phyloP scores from a whole-genome alignment of 140 eudicot genomes.

The Oenanthe javanica region DNA sequence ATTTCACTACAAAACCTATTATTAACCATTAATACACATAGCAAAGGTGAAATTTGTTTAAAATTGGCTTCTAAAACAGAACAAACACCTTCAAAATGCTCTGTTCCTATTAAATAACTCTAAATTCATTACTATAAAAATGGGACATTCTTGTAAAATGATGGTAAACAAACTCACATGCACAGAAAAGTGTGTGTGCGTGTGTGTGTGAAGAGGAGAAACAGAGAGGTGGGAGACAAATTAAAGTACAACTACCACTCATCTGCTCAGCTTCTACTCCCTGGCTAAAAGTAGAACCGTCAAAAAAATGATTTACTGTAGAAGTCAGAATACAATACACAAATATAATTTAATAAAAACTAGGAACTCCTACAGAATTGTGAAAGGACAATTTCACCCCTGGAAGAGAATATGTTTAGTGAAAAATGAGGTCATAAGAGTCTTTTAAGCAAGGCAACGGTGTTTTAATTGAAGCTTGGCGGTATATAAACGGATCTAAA shows the following conservation, averaged over 20 bases:
- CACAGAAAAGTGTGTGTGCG: neutral
- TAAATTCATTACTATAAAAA: neutral
- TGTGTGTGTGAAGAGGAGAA: neutral
- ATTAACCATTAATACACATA: neutral
- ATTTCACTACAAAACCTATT: neutral
- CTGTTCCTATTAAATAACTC: neutral
- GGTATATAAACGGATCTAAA: neutral
- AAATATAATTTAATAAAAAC: no score
- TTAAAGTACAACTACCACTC: neutral
- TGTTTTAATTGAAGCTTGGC: neutral
- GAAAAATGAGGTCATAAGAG: neutral
- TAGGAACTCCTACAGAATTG: neutral
- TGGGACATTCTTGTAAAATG: neutral
- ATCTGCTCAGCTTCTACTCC: neutral
- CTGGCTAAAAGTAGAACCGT: neutral
- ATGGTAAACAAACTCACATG: neutral
- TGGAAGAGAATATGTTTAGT: neutral
- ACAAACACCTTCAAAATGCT: neutral
- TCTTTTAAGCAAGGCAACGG: neutral
- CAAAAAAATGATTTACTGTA: neutral
- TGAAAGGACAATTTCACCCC: neutral
- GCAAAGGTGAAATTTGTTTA: neutral
- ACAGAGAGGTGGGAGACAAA: neutral
- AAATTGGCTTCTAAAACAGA: neutral
- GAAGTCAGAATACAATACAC: neutral